Evolutionary conservation across 371 early-diverging fungal genomes (phyloP).

Genomic region (Saksenaea vasiformis): DNA sequence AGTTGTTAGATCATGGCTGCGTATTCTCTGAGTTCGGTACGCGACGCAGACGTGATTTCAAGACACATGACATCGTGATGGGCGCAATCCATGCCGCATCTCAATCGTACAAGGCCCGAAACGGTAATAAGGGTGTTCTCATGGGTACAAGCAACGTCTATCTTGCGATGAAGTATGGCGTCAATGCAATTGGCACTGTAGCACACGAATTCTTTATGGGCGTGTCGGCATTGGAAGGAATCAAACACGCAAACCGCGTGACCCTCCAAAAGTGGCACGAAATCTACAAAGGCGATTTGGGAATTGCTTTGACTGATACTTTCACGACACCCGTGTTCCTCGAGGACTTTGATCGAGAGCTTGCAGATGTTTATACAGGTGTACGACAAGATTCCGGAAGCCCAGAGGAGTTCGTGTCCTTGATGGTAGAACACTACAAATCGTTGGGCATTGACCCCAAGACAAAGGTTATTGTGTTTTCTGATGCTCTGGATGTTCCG

Average conservation of each 20-base stretch:
- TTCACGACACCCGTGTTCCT: slow-evolving; percentile 71
- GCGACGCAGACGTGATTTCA: slow-evolving; percentile 68
- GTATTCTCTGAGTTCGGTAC: slow-evolving; percentile 83
- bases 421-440: slow-evolving; percentile 59
- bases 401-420: slow-evolving; percentile 55
- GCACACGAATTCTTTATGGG: slow-evolving; percentile 85
- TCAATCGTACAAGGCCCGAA: slow-evolving; percentile 17
- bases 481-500: slow-evolving; percentile 64
- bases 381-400: slow-evolving; percentile 82
- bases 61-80: slow-evolving; percentile 70
- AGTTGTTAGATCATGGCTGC: slow-evolving; percentile 58
- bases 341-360: slow-evolving; percentile 51
- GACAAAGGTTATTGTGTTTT: slow-evolving; percentile 71
- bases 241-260: slow-evolving; percentile 61
- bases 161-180: slow-evolving; percentile 65
- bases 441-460: slow-evolving; percentile 58
- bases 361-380: slow-evolving; percentile 60
- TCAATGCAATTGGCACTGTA: slow-evolving; percentile 73
- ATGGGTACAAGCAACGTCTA: slow-evolving; percentile 77
- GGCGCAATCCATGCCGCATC: slow-evolving; percentile 37
- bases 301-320: slow-evolving; percentile 77
- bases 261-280: slow-evolving; percentile 65
- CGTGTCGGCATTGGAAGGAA: slow-evolving; percentile 67
- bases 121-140: slow-evolving; percentile 39
- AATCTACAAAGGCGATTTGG: slow-evolving; percentile 59